These are phyloP conservation scores for Suillus fuscotomentosus DNA, from an alignment of 768 basidiomycete genomes.

Conservation along the genomic window DNA sequence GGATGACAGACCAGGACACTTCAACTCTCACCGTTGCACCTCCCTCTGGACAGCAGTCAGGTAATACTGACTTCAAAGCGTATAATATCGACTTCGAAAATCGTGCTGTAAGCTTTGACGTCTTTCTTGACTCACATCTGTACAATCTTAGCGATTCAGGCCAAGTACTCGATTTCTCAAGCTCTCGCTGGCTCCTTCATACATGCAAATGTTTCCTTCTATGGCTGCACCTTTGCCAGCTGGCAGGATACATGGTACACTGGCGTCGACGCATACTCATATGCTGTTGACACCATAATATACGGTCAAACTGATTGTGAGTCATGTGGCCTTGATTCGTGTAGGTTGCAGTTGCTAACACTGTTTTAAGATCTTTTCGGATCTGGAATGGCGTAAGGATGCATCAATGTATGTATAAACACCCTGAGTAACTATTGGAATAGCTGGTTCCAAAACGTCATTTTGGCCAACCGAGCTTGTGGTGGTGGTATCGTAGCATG, in stretches of 20 bases:
- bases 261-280: conserved; percentile 55
- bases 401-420: not conserved
- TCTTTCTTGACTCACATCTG: not conserved
- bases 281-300: conserved; percentile 59
- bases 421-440: not conserved
- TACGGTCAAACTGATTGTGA: conserved; percentile 65
- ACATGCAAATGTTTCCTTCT: conserved; percentile 66
- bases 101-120: conserved; percentile 43
- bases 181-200: conserved; percentile 63
- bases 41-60: conserved; percentile 42
- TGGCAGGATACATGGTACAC: conserved; percentile 70
- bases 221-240: conserved; percentile 58
- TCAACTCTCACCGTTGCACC: conserved; percentile 58
- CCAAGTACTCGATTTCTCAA: conserved; percentile 58
- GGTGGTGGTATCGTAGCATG: conserved; percentile 63
- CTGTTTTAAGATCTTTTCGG: conserved; percentile 49
- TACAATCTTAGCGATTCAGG: conserved; percentile 21
- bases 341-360: not conserved
- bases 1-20: conserved; percentile 56
- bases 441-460: conserved; percentile 61
- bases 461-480: conserved; percentile 62
- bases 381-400: conserved; percentile 55
- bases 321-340: conserved; percentile 28
- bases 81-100: conserved; percentile 68
- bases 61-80: conserved; percentile 57